Base-by-base conservation (phyloP, 139 green algal genomes). In the Trebouxia sp. region DNA sequence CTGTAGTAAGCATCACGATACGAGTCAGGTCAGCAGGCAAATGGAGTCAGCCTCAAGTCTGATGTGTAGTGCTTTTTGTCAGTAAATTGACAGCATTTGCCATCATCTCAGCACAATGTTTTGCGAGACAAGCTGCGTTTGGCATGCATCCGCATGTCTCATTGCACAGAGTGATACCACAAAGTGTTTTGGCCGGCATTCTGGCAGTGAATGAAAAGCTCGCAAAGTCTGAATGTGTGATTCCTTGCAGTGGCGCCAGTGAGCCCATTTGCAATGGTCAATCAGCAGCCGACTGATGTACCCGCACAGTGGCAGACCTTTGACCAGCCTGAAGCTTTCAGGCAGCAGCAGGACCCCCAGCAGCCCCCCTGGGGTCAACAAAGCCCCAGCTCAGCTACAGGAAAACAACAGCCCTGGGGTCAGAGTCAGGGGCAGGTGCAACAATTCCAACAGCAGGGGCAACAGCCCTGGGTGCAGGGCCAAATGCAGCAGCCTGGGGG, bases 301-400 rank as follows among this genome's bases (percentile, higher is more conserved):
- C 62, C 62, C 28, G 12, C 62, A 45, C 62, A 72, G 32, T 72
- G 62, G 62, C 62, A 72, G 32, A 72, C 62, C 6, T 72, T 72
- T 72, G 62, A 72, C 37, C 12, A 72, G n/a, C 8, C 55, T 0
- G 6, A n/a, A 38, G n/a, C 55, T 30, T 15, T 15, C 20, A 45
- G 32, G 62, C 10, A 65, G 20, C 55, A 66, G 55, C 55, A 66
- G 55, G n/a, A 66, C n/a, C 4, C n/a, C 24, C 56, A 41, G n/a
- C 56, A 67, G 15, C n/a, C n/a, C 6, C n/a, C 26, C 1, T 30
- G 8, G 56, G 8, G 7, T 38, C 56, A 67, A 30, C 56, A 67
- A n/a, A 39, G 8, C 10, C 12, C 7, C 8, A 15, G 26, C 7
- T 28, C 56, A 67, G 56, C 8, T 7, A 1, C 56, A 67, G n/a